These are phyloP conservation scores for Lomentospora prolificans DNA, from an alignment of 2,329 filamentous ascomycete species.

Conservation along the genomic window DNA sequence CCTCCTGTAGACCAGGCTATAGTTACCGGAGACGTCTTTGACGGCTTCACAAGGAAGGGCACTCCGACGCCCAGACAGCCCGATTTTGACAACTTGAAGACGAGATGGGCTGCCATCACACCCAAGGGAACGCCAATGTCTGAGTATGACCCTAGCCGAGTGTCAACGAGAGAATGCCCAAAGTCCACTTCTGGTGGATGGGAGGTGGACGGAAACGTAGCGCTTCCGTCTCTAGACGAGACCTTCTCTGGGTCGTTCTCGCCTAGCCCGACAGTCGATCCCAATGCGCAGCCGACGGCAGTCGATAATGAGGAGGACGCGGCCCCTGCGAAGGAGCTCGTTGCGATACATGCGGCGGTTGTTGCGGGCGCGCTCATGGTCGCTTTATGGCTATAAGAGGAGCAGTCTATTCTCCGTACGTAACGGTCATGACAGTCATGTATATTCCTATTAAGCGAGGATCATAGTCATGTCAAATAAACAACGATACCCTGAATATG, in stretches of 20 bases:
- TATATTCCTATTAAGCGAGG: neutral
- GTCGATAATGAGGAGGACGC: slow-evolving; percentile 2
- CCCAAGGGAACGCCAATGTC: slow-evolving; percentile 59
- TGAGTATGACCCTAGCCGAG: slow-evolving; percentile 51
- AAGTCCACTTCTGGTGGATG: slow-evolving; percentile 58
- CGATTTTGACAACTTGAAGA: slow-evolving; percentile 70
- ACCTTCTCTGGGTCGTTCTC: slow-evolving; percentile 22
- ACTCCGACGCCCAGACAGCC: slow-evolving; percentile 63
- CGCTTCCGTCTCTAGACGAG: slow-evolving; percentile 60
- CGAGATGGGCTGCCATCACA: slow-evolving; percentile 62
- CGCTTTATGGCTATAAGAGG: neutral
- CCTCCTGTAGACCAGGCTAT: slow-evolving; percentile 40
- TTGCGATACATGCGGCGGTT: neutral
- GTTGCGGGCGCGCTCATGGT: neutral
- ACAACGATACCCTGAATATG: neutral
- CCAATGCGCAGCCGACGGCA: neutral
- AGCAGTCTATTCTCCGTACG: neutral
- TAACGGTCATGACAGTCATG: too few relatives aligned
- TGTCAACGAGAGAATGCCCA: slow-evolving; percentile 61
- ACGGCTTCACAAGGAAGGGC: slow-evolving; percentile 60
- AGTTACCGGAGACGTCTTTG: slow-evolving; percentile 46
- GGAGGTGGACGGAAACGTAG: slow-evolving; percentile 60
- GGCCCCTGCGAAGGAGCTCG: neutral
- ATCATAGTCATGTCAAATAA: neutral
- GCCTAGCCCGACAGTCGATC: slow-evolving; percentile 4